Conservation (phyloP, 306 rosid species). For the Canavalia ensiformis region DNA sequence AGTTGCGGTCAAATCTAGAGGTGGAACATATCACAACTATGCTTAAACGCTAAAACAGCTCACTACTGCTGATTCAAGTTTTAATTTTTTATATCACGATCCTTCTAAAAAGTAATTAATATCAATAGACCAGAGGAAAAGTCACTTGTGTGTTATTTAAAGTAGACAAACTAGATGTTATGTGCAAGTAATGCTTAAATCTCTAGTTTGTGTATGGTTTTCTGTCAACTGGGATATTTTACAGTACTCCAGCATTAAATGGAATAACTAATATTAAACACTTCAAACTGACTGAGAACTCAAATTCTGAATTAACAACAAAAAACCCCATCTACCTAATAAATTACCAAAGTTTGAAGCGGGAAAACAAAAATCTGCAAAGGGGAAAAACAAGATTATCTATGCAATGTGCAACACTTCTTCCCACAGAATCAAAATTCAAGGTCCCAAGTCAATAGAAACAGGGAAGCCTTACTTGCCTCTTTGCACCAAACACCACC, state of each 20-base stretch:
- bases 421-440: no score
- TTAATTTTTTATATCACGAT: background rate
- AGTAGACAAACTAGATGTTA: background rate
- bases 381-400: no score
- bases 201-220: background rate
- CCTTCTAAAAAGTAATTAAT: background rate
- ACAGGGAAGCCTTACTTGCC: no score
- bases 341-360: no score
- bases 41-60: background rate
- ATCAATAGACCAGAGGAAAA: background rate
- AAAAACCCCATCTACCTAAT: no score
- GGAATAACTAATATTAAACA: background rate
- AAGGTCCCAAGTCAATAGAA: no score
- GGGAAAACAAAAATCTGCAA: no score
- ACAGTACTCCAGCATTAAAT: background rate
- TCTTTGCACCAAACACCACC: no score
- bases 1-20: slow-evolving; percentile 15
- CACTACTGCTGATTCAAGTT: background rate
- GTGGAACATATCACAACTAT: slow-evolving; percentile 21
- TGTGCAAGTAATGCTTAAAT: background rate
- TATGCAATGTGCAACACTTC: no score
- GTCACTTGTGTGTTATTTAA: background rate
- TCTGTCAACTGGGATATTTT: background rate
- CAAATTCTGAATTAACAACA: background rate
- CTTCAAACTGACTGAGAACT: slow-evolving; percentile 4